Base-by-base conservation (phyloP, 805 yeast species). In the Starmerella apis region DNA sequence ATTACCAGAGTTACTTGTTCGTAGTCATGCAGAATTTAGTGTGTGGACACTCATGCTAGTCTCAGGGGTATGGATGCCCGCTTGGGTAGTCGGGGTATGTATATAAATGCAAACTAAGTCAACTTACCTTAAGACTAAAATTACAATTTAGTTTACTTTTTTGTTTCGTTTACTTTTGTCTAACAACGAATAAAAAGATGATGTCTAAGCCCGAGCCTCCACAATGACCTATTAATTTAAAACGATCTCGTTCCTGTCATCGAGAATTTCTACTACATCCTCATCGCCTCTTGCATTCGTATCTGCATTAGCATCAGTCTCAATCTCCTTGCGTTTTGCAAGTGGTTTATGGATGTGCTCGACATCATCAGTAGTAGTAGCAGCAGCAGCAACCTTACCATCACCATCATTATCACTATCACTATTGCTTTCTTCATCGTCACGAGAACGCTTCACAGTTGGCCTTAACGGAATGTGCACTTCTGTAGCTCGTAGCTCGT, bases 21-120 rank as follows among this genome's bases (percentile, higher is more conserved):
- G 75, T 24, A 78, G 86, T 3, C 85, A 88, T 82, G 61, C 69
- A 23, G 76, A 79, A 33, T 66, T 84, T 50, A 83, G 82, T 49
- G 80, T 83, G 52, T 86, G 95, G 90, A 83, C 95, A 0, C 86
- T 95, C 88, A 73, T 77, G 50, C 75, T 84, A 22, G 62, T 87
- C 1, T 70, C 79, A 36, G 68, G 81, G 37, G 84, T 86, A 0
- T 87, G 95, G 95, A 63, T 80, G 33, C 94, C 96, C 3, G 73
- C 79, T 4, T 90, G 97, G 97, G 39, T 79, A 3, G 59, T 68
- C 14, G 19, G 42, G 6, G 24, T 30, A 2, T 18, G 16, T 25
- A 46, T 16, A 33, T 33, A 37, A 37, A 27, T 27, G 31, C 31
- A 27, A 27, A 13, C 9, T n/a, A n/a, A n/a, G n/a, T n/a, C n/a